Evolutionary conservation across 2,329 filamentous ascomycete genomes (phyloP).

Genomic region (Ceratocystis destructans): DNA sequence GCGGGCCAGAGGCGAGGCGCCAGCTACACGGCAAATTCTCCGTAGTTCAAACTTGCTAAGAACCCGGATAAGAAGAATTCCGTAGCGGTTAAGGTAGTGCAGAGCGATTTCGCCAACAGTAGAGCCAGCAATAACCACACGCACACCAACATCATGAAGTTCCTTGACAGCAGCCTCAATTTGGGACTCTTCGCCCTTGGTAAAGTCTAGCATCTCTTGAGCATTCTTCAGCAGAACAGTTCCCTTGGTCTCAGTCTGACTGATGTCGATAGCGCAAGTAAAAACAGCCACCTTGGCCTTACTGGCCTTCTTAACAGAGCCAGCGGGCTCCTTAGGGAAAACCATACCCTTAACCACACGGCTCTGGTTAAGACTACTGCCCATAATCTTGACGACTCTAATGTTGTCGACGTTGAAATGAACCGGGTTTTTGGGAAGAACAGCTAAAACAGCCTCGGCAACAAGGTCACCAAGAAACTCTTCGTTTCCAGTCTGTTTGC

Average conservation of each 20-base stretch:
- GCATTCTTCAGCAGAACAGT: constrained; percentile 94
- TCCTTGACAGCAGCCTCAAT: constrained; percentile 89
- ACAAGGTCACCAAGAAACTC: constrained; percentile 77
- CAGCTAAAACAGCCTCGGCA: constrained; percentile 69
- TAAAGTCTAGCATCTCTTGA: constrained; percentile 97
- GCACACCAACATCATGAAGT: constrained; percentile 80
- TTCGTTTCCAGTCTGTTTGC: constrained; percentile 92
- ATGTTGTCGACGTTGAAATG: constrained; percentile 99
- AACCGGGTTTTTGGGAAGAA: constrained; percentile 85
- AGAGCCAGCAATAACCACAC: constrained; percentile 81
- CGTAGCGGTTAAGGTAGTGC: constrained; percentile 96
- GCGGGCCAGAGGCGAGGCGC: constrained; percentile 88
- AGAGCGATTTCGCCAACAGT: constrained; percentile 91
- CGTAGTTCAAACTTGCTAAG: constrained; percentile 97
- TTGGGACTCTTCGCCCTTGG: constrained; percentile 87
- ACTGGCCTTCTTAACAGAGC: constrained; percentile 73
- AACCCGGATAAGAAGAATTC: constrained; percentile 91
- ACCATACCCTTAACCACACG: constrained; percentile 97
- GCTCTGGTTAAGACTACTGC: constrained; percentile 85
- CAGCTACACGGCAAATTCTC: constrained; percentile 86
- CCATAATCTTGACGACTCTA: constrained; percentile 99
- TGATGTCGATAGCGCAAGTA: constrained; percentile 88
- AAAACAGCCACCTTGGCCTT: constrained; percentile 96
- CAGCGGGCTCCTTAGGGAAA: constrained; percentile 89
- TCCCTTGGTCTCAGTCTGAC: constrained; percentile 96